Percentiles rank a stretch among this genome's conserved stretches.
These are phyloP conservation scores for Starmerella cellae DNA, from an alignment of 805 yeast genomes.

Conservation along the genomic window DNA sequence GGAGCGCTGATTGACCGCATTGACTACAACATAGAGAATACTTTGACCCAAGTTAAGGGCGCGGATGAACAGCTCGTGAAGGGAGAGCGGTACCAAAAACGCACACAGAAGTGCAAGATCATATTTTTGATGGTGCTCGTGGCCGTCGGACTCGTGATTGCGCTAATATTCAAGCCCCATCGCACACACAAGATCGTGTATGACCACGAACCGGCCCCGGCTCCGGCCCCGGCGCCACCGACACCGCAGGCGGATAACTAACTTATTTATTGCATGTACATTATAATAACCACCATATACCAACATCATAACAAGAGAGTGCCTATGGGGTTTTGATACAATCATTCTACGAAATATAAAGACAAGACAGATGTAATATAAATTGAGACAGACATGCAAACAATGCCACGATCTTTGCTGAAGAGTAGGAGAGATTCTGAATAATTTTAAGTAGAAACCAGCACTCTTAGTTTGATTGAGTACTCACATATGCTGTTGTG, in stretches of 20 bases:
- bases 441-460: no score
- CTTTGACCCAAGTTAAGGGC: slow-evolving; percentile 59
- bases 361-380: no score
- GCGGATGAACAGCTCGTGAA: slow-evolving; percentile 66
- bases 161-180: slow-evolving; percentile 47
- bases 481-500: no score
- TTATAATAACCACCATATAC: not conserved
- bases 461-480: no score
- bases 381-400: no score
- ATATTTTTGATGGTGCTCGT: slow-evolving; percentile 60
- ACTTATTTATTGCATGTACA: not conserved
- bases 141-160: slow-evolving; percentile 55
- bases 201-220: slow-evolving; percentile 9
- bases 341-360: no score
- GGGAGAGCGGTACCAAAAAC: slow-evolving; percentile 71
- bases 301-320: no score
- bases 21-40: slow-evolving; percentile 75
- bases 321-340: no score
- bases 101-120: slow-evolving; percentile 81
- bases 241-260: no score
- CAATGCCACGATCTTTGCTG: no score
- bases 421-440: no score
- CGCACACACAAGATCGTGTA: slow-evolving; percentile 10
- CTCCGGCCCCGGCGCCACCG: not conserved
- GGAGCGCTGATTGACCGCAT: slow-evolving; percentile 89